Evolutionary conservation across 2,329 filamentous ascomycete species (phyloP), one percentile per base, ranked within the genome.

Genomic region (Coniosporium tulheliwenetii): DNA sequence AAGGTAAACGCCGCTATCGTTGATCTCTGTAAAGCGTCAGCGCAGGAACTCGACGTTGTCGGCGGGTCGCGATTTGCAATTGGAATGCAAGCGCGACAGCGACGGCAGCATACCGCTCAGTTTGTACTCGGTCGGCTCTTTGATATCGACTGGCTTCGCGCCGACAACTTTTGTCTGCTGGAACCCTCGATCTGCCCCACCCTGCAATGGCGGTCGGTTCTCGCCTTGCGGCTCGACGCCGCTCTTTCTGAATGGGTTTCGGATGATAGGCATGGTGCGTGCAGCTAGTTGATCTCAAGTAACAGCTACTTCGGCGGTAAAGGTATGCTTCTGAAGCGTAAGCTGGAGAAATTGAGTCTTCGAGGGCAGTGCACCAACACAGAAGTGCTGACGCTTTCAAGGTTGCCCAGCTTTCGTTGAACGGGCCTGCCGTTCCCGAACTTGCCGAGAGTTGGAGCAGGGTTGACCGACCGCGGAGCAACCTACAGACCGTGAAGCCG

Each of bases 1-100:
- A 50, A 96, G 75, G 64, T 93, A 96, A 46, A 94, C 82, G 49
- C 89, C 89, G 59, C 83, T 93, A 62, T 93, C 87, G 57, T 93
- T 93, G 60, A 96, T 91, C 48, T 95, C 89, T 95, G 58, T 50
- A 37, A 46, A 40, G 31, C 45, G 48, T 56, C 47, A 58, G 55
- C 51, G 47, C 55, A 48, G 26, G 42, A 44, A 34, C 34, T 33
- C 36, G 39, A 39, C 37, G 31, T 33, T 30, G 37, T 36, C 38
- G 39, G 41, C 41, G 36, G 47, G 39, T 36, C 48, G 41, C 30
- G 41, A 13, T 45, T 39, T 34, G 36, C 35, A 39, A 30, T 39
- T 14, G 30, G 29, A 37, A 38, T 39, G 7, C 19, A 26, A 37
- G 37, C 32, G 43, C 16, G 40, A 33, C 15, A 38, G 29, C 13